These are phyloP conservation scores for Colletotrichum musae DNA, from an alignment of 2,329 filamentous ascomycete species.

Conservation along the genomic window DNA sequence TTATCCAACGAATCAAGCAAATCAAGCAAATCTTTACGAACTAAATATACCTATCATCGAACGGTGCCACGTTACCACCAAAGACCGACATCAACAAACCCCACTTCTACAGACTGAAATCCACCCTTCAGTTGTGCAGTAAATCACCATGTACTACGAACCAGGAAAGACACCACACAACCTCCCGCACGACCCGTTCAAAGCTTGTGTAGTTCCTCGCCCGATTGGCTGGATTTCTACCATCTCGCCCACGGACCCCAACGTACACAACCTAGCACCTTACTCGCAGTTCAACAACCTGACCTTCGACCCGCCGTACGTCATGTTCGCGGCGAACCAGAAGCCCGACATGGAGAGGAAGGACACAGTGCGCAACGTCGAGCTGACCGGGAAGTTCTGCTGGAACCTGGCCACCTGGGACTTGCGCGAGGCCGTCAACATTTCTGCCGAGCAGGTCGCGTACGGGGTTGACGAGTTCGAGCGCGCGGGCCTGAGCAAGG, in stretches of 20 bases:
- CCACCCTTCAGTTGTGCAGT: too few relatives aligned
- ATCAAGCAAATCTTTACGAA: too few relatives aligned
- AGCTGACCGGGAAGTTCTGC: slow-evolving; percentile 68
- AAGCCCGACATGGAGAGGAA: slow-evolving; percentile 62
- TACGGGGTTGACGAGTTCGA: slow-evolving; percentile 58
- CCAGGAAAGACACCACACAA: slow-evolving; percentile 43
- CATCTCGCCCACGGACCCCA: slow-evolving; percentile 56
- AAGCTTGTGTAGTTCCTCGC: slow-evolving; percentile 71
- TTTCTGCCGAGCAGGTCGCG: slow-evolving; percentile 64
- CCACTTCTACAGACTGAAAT: too few relatives aligned
- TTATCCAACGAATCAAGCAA: too few relatives aligned
- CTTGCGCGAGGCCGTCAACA: slow-evolving; percentile 69
- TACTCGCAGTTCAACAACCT: slow-evolving; percentile 76
- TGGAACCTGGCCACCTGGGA: slow-evolving; percentile 73
- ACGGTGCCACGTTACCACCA: too few relatives aligned
- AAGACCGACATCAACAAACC: too few relatives aligned
- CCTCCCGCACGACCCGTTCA: slow-evolving; percentile 47
- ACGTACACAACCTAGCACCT: slow-evolving; percentile 68
- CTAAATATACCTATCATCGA: too few relatives aligned
- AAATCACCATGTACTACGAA: slow-evolving; percentile 43
- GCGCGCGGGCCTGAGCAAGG: slow-evolving; percentile 61
- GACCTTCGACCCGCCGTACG: slow-evolving; percentile 73
- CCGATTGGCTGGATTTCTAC: slow-evolving; percentile 77
- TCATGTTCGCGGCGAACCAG: slow-evolving; percentile 74
- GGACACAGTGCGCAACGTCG: slow-evolving; percentile 70